Conservation (phyloP, 1,284 basidiomycete species). For the Moniliella sp. region DNA sequence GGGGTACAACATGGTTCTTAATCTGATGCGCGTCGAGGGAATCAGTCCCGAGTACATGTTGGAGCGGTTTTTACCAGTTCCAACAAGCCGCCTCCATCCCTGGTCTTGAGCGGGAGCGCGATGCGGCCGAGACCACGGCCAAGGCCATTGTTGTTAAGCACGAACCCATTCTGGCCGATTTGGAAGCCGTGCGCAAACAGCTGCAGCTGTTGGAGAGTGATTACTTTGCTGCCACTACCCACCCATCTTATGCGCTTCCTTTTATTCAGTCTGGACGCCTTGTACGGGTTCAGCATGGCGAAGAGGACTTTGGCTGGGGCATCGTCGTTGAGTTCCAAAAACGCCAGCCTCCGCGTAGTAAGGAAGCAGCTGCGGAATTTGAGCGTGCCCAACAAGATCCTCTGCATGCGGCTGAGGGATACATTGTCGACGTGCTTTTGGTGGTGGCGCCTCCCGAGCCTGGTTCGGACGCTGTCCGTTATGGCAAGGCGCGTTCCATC, state of each 20-base stretch:
- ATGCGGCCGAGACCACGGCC: conserved; percentile 50
- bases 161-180: conserved; percentile 63
- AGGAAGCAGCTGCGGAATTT: too few species aligned
- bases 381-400: conserved; percentile 9
- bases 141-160: conserved; percentile 53
- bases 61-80: conserved; percentile 91
- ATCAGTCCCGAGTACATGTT: conserved; percentile 97
- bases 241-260: conserved; percentile 75
- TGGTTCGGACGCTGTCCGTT: neutral
- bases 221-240: conserved; percentile 73
- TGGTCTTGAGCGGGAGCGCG: conserved; percentile 60
- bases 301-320: conserved; percentile 87
- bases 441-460: conserved; percentile 33
- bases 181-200: conserved; percentile 74
- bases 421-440: conserved; percentile 78
- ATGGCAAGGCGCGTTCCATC: neutral
- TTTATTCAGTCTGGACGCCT: conserved; percentile 81
- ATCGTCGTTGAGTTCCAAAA: conserved; percentile 79
- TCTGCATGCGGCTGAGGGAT: conserved; percentile 44
- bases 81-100: conserved; percentile 81
- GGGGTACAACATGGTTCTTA: conserved; percentile 97
- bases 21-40: conserved; percentile 96
- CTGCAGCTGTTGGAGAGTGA: conserved; percentile 66
- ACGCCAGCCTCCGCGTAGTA: conserved; percentile 43
- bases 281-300: conserved; percentile 64